phyloP scores from a whole-genome alignment of 2,329 filamentous ascomycete genomes.

The Pseudocercospora vitis region DNA sequence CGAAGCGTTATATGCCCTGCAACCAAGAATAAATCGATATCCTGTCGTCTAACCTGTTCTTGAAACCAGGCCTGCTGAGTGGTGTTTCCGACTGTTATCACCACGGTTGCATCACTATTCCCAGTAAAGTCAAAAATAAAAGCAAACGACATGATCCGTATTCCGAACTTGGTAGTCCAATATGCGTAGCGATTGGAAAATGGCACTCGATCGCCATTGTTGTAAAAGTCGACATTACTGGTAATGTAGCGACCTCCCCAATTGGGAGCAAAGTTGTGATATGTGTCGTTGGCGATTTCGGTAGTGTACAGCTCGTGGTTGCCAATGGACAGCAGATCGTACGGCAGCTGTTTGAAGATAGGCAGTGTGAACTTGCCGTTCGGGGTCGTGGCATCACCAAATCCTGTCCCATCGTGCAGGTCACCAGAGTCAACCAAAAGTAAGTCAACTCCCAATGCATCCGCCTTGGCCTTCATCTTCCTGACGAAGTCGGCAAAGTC shows the following conservation, averaged over 20 bases:
- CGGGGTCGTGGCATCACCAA: conserved; percentile 51
- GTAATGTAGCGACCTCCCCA: conserved; percentile 58
- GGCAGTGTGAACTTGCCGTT: conserved; percentile 58
- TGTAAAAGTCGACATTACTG: conserved; percentile 53
- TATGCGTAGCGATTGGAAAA: conserved; percentile 51
- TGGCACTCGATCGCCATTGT: conserved; percentile 20
- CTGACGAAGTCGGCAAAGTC: conserved; percentile 63
- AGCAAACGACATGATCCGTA: conserved; percentile 56
- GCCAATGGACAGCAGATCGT: conserved; percentile 56
- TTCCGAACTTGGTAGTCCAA: conserved; percentile 50
- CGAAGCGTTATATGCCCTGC: conserved; percentile 63
- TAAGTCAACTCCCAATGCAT: conserved; percentile 58
- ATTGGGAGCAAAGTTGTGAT: conserved; percentile 58
- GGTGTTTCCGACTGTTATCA: conserved; percentile 56
- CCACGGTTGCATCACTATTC: conserved; percentile 62
- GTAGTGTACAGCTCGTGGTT: conserved; percentile 68
- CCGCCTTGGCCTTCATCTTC: conserved; percentile 60
- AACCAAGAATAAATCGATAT: conserved; percentile 64
- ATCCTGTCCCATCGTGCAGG: conserved; percentile 64
- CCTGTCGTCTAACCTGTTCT: conserved; percentile 56
- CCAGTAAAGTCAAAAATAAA: conserved; percentile 54
- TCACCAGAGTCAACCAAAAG: conserved; percentile 64
- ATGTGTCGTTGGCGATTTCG: conserved; percentile 62
- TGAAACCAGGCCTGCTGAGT: conserved; percentile 61
- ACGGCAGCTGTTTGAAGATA: conserved; percentile 48